Conservation (phyloP, 2,329 filamentous ascomycete genomes). For the Sporothrix pseudoabietina region DNA sequence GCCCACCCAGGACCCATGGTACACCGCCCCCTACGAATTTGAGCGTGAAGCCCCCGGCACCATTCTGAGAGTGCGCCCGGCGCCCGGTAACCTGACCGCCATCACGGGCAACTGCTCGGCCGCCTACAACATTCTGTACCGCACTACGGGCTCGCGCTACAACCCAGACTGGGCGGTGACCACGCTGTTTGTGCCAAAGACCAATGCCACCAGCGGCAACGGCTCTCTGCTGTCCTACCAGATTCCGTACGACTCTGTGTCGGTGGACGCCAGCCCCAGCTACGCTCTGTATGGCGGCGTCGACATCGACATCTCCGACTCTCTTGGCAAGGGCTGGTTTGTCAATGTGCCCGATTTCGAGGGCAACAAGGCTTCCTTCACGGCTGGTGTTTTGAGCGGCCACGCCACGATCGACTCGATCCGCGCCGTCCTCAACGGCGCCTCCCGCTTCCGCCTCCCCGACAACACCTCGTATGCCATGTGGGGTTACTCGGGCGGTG, state of each 20-base stretch:
- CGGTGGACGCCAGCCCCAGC: slow-evolving; percentile 45
- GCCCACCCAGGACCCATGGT: slow-evolving; percentile 42
- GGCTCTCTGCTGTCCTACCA: slow-evolving; percentile 47
- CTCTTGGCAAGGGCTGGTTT: slow-evolving; percentile 48
- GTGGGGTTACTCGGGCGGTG: slow-evolving; percentile 59
- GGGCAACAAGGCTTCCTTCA: slow-evolving; percentile 48
- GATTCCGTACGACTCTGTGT: slow-evolving; percentile 45
- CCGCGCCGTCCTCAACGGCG: slow-evolving; percentile 44
- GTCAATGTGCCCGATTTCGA: slow-evolving; percentile 52
- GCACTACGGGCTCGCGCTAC: slow-evolving; percentile 43
- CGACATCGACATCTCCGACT: slow-evolving; percentile 39
- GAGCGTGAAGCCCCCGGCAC: slow-evolving; percentile 38
- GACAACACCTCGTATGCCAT: slow-evolving; percentile 44
- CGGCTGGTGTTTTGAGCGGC: slow-evolving; percentile 46
- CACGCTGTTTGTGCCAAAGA: slow-evolving; percentile 41
- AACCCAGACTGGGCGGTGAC: slow-evolving; percentile 46
- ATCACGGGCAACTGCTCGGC: slow-evolving; percentile 34
- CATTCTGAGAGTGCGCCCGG: slow-evolving; percentile 39
- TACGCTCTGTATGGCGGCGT: slow-evolving; percentile 41
- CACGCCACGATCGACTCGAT: slow-evolving; percentile 49
- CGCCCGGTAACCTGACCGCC: slow-evolving; percentile 38
- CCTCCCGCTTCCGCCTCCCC: slow-evolving; percentile 39
- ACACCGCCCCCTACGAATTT: slow-evolving; percentile 40
- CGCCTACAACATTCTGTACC: slow-evolving; percentile 45
- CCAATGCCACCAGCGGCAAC: background rate